Conservation (phyloP, 163 green algal species). For the Chlamydomonas reinhardtii region DNA sequence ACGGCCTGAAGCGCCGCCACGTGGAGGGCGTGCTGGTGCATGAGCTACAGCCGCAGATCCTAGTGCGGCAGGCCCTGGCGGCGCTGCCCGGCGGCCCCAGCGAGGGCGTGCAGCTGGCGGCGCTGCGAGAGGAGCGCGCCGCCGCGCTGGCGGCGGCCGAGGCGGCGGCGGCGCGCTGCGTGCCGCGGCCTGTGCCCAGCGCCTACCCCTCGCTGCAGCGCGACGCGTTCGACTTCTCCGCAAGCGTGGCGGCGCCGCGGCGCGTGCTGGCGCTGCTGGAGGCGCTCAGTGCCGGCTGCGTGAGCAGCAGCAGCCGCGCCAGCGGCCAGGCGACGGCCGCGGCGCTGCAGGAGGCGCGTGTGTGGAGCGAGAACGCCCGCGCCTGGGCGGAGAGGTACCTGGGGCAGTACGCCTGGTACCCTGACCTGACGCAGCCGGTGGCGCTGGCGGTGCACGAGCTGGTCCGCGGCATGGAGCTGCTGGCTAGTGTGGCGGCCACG, state of each 20-base stretch:
- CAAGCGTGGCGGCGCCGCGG: constrained; percentile 55
- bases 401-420: constrained; percentile 75
- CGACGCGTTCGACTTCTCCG: constrained; percentile 72
- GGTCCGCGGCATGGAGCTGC: constrained; percentile 74
- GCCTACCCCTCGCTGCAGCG: constrained; percentile 76
- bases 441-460: constrained; percentile 82
- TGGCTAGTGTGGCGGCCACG: constrained; percentile 45
- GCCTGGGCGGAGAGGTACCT: constrained; percentile 68
- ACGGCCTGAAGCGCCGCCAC: constrained; percentile 54
- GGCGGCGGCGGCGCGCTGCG: constrained; percentile 54
- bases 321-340: neutral
- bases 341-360: constrained; percentile 61
- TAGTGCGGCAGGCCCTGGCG: constrained; percentile 60
- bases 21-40: constrained; percentile 13
- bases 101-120: constrained; percentile 52
- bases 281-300: constrained; percentile 4
- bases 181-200: constrained; percentile 77
- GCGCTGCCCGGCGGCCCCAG: constrained; percentile 69
- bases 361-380: constrained; percentile 72
- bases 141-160: constrained; percentile 23
- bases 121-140: constrained; percentile 30
- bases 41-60: constrained; percentile 43
- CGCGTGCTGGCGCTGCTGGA: constrained; percentile 56
- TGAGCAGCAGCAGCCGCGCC: constrained; percentile 8
- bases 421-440: constrained; percentile 90